A percentile compares a stretch with the other conserved stretches of the same genome.
Evolutionary conservation across 371 early-diverging fungal species (phyloP).

Genomic region (Rozella allomycis): DNA sequence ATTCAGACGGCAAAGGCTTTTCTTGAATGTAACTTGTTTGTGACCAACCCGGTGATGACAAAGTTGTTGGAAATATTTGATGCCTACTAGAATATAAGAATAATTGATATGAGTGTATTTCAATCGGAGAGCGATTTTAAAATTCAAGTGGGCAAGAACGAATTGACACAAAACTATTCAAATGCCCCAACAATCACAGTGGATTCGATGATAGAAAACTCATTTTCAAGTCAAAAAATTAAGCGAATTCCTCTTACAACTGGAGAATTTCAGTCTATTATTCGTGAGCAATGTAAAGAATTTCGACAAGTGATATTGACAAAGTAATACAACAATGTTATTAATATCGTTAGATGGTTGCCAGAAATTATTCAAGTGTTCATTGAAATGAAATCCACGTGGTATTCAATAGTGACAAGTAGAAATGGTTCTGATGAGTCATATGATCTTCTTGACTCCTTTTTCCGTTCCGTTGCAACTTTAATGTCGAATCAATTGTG

Average conservation of each 20-base stretch:
- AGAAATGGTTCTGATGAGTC: constrained; percentile 17
- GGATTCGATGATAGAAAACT: not conserved
- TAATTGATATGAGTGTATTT: constrained; percentile 22
- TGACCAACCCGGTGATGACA: constrained; percentile 25
- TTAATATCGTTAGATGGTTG: constrained; percentile 15
- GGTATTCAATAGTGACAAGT: constrained; percentile 23
- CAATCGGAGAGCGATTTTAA: constrained; percentile 9
- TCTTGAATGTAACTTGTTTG: constrained; percentile 15
- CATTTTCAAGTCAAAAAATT: not conserved
- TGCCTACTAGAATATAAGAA: constrained; percentile 2
- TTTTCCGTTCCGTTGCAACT: constrained; percentile 26
- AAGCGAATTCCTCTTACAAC: constrained; percentile 3
- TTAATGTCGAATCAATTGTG: constrained; percentile 31
- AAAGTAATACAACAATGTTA: not conserved
- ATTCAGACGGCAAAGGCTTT: constrained; percentile 5
- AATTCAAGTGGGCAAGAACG: constrained; percentile 17
- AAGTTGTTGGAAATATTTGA: constrained; percentile 7
- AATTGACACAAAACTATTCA: constrained; percentile 20
- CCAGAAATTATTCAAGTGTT: constrained; percentile 25
- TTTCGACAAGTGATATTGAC: not conserved
- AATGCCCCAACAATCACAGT: too few species aligned
- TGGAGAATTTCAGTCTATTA: not conserved
- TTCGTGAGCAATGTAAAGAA: not conserved
- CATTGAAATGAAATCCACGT: constrained; percentile 18
- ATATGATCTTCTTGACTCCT: constrained; percentile 17